phyloP scores from a whole-genome alignment of 805 yeast species.

The Saitoella complicata region DNA sequence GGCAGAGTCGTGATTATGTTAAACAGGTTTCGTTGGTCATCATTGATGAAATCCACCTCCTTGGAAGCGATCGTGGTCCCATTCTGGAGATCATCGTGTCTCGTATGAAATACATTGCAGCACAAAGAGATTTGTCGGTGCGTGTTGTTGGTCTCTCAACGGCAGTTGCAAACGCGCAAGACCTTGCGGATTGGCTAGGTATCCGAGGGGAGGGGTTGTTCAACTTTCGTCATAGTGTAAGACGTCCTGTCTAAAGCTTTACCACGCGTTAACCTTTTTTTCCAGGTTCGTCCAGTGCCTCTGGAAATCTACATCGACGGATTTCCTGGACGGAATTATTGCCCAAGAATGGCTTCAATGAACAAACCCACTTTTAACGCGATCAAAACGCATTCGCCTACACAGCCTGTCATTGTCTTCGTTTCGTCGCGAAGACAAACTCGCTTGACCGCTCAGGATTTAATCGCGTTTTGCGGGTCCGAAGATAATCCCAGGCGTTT shows the following conservation, averaged over 20 bases:
- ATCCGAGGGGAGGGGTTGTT: conserved; percentile 51
- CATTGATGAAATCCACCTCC: conserved; percentile 73
- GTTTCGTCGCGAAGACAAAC: conserved; percentile 78
- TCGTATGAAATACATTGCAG: conserved; percentile 58
- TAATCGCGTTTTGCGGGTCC: conserved; percentile 63
- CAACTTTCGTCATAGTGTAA: conserved; percentile 62
- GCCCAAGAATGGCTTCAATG: conserved; percentile 76
- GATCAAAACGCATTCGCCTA: conserved; percentile 77
- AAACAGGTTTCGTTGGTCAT: conserved; percentile 59
- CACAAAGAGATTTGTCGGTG: conserved; percentile 43
- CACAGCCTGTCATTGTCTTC: conserved; percentile 67
- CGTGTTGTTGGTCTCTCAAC: conserved; percentile 67
- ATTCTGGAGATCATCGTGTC: conserved; percentile 80
- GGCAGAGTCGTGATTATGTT: conserved; percentile 66
- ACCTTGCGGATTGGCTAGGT: conserved; percentile 74
- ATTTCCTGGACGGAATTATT: conserved; percentile 62
- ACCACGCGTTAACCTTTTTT: too few species aligned
- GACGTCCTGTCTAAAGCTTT: too few species aligned
- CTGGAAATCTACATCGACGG: conserved; percentile 78
- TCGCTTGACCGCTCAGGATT: conserved; percentile 59
- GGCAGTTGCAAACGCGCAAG: conserved; percentile 73
- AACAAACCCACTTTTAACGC: conserved; percentile 86
- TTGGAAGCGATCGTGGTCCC: conserved; percentile 78
- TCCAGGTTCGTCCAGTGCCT: conserved; percentile 50
- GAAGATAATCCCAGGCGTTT: conserved; percentile 64